phyloP scores from a whole-genome alignment of 2,329 filamentous ascomycete genomes.

The Apiospora aurea region DNA sequence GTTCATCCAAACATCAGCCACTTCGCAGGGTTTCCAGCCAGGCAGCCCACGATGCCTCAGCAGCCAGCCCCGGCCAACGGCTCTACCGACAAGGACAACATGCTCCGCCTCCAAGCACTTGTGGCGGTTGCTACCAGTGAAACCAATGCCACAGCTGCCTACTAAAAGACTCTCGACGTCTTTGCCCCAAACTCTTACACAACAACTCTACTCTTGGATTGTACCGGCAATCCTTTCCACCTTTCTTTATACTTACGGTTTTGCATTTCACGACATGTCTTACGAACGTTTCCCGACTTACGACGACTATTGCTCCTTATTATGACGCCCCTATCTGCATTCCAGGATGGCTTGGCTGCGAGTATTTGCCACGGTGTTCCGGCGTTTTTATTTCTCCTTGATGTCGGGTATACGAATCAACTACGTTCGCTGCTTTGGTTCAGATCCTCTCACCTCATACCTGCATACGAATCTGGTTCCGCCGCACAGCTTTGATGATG shows the following conservation, averaged over 20 bases:
- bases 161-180: conserved; percentile 31
- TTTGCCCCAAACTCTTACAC: neutral
- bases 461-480: conserved; percentile 8
- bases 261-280: conserved; percentile 24
- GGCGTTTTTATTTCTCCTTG: conserved; percentile 32
- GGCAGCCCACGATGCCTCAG: conserved; percentile 41
- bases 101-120: conserved; percentile 66
- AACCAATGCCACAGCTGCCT: conserved; percentile 46
- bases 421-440: conserved; percentile 42
- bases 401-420: conserved; percentile 32
- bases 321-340: conserved; percentile 21
- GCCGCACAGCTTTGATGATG: conserved; percentile 19
- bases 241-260: neutral
- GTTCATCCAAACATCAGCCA: conserved; percentile 63
- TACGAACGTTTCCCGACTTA: conserved; percentile 36
- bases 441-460: conserved; percentile 26
- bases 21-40: conserved; percentile 58
- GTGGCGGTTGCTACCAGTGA: conserved; percentile 71
- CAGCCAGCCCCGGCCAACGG: conserved; percentile 44
- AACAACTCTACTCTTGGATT: conserved; percentile 13
- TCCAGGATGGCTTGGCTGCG: conserved; percentile 24
- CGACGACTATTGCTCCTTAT: conserved; percentile 6
- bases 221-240: conserved; percentile 32
- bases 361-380: conserved; percentile 36
- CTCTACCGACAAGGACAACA: conserved; percentile 50